phyloP scores from a whole-genome alignment of 1,284 basidiomycete species.

The Marasmius tenuissimus region DNA sequence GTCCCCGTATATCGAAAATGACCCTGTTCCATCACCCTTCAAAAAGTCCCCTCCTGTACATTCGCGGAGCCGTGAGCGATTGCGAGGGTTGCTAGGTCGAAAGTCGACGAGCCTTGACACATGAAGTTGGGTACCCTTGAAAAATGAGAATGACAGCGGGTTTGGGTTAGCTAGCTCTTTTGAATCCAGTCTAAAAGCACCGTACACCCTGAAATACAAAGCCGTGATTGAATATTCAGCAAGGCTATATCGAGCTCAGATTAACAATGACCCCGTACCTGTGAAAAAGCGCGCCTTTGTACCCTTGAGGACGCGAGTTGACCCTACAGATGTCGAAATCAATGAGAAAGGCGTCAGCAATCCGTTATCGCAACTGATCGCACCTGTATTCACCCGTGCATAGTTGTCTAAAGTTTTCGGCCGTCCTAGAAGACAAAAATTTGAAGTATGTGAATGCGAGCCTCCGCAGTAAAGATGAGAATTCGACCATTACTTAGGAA shows the following conservation, averaged over 20 bases:
- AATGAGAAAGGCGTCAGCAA: background rate
- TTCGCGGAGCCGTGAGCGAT: conserved; percentile 5
- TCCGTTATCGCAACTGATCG: conserved; percentile 8
- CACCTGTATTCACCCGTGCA: conserved; percentile 96
- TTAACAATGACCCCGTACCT: conserved; percentile 51
- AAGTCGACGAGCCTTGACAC: conserved; percentile 66
- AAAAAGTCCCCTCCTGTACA: conserved; percentile 80
- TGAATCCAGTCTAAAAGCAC: conserved; percentile 10
- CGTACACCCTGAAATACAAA: conserved; percentile 66
- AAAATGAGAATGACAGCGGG: conserved; percentile 8
- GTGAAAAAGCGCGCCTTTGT: conserved; percentile 89
- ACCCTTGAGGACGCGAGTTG: conserved; percentile 85
- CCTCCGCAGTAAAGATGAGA: background rate
- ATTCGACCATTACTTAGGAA: conserved; percentile 68
- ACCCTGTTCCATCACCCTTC: conserved; percentile 91
- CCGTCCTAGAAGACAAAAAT: conserved; percentile 61
- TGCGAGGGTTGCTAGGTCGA: background rate
- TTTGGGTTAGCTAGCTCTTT: background rate
- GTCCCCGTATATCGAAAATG: conserved; percentile 93
- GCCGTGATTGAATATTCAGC: conserved; percentile 16
- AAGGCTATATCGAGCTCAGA: conserved; percentile 8
- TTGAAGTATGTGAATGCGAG: background rate
- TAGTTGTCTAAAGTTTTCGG: conserved; percentile 96
- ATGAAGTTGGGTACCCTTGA: conserved; percentile 76
- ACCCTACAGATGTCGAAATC: conserved; percentile 47